Evolutionary conservation across 1,139 yeast species (phyloP).

Genomic region (Debaryomycetaceae sp.): DNA sequence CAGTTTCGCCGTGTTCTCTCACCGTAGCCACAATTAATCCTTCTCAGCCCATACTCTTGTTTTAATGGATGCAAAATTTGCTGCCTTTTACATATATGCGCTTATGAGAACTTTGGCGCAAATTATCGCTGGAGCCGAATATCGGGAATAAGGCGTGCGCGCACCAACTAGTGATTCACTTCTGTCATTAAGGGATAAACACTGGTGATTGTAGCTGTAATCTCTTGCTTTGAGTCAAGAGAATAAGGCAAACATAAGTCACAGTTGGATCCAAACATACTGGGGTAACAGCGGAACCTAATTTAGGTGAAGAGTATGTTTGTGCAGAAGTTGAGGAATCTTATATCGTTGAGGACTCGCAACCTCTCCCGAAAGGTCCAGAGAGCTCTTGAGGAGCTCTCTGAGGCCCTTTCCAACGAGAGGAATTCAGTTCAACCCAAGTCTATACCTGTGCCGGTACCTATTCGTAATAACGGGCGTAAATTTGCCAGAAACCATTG

Average conservation of each 20-base stretch:
- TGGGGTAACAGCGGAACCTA: too few species aligned
- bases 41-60: too few species aligned
- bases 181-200: too few species aligned
- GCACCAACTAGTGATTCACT: not conserved
- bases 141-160: not conserved
- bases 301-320: constrained; percentile 2
- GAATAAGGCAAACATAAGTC: too few species aligned
- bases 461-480: constrained; percentile 9
- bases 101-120: not conserved
- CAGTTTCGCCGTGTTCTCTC: too few species aligned
- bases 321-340: constrained; percentile 12
- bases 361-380: constrained; percentile 26
- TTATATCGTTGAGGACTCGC: constrained; percentile 20
- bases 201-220: too few species aligned
- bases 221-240: too few species aligned
- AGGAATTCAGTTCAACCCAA: constrained; percentile 13
- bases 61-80: not conserved
- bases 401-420: constrained; percentile 19
- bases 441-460: constrained; percentile 22
- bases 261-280: too few species aligned
- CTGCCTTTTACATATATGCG: not conserved
- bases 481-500: not conserved
- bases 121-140: not conserved
- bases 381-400: constrained; percentile 29
- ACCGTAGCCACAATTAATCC: too few species aligned